phyloP scores from a whole-genome alignment of 371 early-diverging fungal genomes.

The Rhizomucor pusillus region DNA sequence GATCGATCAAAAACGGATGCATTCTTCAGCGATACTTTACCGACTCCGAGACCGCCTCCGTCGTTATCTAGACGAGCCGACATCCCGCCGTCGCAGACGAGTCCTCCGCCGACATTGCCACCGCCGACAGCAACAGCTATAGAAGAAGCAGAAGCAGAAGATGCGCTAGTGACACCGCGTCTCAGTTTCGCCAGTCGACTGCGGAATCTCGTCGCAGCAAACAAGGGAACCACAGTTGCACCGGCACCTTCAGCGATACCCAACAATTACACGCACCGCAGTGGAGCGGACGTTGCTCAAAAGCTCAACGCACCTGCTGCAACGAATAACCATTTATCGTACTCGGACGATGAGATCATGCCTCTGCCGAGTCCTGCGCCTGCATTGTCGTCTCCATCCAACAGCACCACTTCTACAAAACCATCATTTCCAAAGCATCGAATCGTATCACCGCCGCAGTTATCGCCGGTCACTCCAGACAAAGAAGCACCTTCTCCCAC shows the following conservation, averaged over 20 bases:
- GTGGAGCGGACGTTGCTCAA: slow-evolving; percentile 4
- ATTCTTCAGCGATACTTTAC: slow-evolving; percentile 30
- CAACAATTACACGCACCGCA: slow-evolving; percentile 18
- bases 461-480: slow-evolving; percentile 15
- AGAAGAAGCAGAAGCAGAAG: not conserved
- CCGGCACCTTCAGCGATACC: slow-evolving; percentile 36
- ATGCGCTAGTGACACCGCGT: not conserved
- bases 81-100: not conserved
- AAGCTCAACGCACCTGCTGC: slow-evolving; percentile 1
- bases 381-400: slow-evolving; percentile 10
- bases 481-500: slow-evolving; percentile 6
- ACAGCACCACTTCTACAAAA: not conserved
- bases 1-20: slow-evolving; percentile 28
- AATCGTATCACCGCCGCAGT: slow-evolving; percentile 7
- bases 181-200: slow-evolving; percentile 27
- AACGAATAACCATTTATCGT: slow-evolving; percentile 6
- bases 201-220: slow-evolving; percentile 26
- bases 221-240: slow-evolving; percentile 21
- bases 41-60: slow-evolving; percentile 43
- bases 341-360: slow-evolving; percentile 27
- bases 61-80: slow-evolving; percentile 5
- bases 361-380: slow-evolving; percentile 36
- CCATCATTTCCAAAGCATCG: slow-evolving; percentile 13
- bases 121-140: too few relatives aligned
- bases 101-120: too few relatives aligned